A percentile compares a stretch with the other conserved stretches of the same genome.
phyloP scores from a whole-genome alignment of 305 asterid genomes.

The Andrographis paniculata region DNA sequence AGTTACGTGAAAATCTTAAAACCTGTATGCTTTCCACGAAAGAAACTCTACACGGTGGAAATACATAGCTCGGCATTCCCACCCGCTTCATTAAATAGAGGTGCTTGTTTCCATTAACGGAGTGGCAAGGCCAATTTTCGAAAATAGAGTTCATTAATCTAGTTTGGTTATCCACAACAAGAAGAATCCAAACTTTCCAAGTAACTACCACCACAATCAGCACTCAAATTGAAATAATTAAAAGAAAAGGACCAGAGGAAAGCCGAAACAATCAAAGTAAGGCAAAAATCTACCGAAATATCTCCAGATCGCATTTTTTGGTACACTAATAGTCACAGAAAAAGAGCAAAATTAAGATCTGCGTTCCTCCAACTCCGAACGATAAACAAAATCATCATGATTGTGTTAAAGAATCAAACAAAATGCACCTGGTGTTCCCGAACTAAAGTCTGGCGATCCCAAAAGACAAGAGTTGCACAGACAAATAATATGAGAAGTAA shows the following conservation, averaged over 20 bases:
- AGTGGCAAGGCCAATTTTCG: conserved; percentile 5
- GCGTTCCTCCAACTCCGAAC: not conserved
- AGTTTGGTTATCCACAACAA: not conserved
- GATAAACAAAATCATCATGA: not conserved
- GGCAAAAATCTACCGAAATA: not conserved
- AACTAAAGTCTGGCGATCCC: conserved; percentile 94
- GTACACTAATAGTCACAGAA: not conserved
- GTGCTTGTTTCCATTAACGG: conserved; percentile 6
- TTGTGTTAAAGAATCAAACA: not conserved
- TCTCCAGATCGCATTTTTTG: conserved; percentile 15
- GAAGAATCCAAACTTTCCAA: not conserved
- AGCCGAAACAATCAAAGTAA: not conserved
- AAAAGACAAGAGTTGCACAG: conserved; percentile 46
- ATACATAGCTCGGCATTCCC: too few species aligned
- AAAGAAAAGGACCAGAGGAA: not conserved
- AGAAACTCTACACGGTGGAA: too few species aligned
- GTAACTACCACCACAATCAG: conserved; percentile 6
- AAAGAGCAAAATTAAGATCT: conserved; percentile 1
- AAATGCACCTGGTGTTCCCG: conserved; percentile 76
- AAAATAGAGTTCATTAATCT: not conserved
- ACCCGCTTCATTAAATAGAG: conserved; percentile 8
- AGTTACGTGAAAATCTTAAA: too few species aligned
- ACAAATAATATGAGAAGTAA: conserved; percentile 61
- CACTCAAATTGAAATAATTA: not conserved
- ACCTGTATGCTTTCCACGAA: too few species aligned